These are phyloP conservation scores for Prunus fruticosa DNA, from an alignment of 306 rosid genomes.

Conservation along the genomic window DNA sequence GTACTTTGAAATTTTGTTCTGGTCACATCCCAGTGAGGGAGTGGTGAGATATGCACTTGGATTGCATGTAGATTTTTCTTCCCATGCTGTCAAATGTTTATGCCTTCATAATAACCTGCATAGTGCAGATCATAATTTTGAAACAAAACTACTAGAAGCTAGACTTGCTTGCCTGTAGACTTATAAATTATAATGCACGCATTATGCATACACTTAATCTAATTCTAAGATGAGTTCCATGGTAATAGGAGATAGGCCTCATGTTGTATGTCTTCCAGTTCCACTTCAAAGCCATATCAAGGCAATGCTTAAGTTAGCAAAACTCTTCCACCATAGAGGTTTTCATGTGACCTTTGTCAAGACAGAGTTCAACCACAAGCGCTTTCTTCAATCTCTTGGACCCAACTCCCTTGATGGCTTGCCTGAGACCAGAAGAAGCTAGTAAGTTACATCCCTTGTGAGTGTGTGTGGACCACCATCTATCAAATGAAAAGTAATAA, in stretches of 20 bases:
- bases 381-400: neutral
- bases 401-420: slow-evolving; percentile 6
- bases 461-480: too few relatives aligned
- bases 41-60: slow-evolving; percentile 80
- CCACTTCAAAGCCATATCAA: slow-evolving; percentile 6
- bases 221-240: neutral
- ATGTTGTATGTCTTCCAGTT: neutral
- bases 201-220: too few relatives aligned
- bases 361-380: slow-evolving; percentile 10
- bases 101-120: slow-evolving; percentile 72
- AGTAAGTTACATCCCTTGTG: too few relatives aligned
- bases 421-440: too few relatives aligned
- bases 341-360: slow-evolving; percentile 9
- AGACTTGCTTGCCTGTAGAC: too few relatives aligned
- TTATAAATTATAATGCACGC: too few relatives aligned
- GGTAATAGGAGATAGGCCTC: too few relatives aligned
- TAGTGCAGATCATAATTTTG: too few relatives aligned
- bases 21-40: slow-evolving; percentile 64
- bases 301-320: slow-evolving; percentile 5
- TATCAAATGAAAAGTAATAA: too few relatives aligned
- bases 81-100: slow-evolving; percentile 57
- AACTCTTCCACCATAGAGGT: slow-evolving; percentile 1
- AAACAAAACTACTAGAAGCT: neutral
- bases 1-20: slow-evolving; percentile 83
- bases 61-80: slow-evolving; percentile 49